Percentiles rank a stretch among this genome's conserved stretches.
These are phyloP conservation scores for Monilinia fructicola DNA, from an alignment of 2,329 filamentous ascomycete species.

Conservation along the genomic window DNA sequence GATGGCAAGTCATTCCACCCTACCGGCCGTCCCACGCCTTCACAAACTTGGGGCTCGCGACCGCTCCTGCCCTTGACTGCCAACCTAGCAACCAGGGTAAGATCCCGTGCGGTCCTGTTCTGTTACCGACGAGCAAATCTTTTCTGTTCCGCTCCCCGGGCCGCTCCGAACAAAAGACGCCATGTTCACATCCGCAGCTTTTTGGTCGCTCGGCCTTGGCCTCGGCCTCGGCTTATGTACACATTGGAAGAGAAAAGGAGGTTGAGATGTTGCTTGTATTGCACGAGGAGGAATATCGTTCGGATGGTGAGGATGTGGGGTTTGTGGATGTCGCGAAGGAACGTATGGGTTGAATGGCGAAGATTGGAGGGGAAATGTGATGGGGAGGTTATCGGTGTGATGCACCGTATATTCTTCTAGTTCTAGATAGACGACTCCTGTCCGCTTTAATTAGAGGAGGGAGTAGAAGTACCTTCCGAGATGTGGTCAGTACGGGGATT, in stretches of 20 bases:
- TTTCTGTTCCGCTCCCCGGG: neutral
- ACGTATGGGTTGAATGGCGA: neutral
- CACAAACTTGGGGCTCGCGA: neutral
- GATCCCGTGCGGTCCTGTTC: too few relatives aligned
- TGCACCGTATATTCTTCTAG: neutral
- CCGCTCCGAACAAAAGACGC: neutral
- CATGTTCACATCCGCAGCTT: slow-evolving; percentile 18
- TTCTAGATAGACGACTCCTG: neutral
- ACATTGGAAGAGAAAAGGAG: slow-evolving; percentile 12
- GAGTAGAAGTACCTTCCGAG: too few relatives aligned
- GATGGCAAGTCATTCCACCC: too few relatives aligned
- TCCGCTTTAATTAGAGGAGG: slow-evolving; percentile 7
- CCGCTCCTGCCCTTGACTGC: neutral
- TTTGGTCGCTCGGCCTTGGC: too few relatives aligned
- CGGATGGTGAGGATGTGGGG: slow-evolving; percentile 14
- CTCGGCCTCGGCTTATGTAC: neutral
- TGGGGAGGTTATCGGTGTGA: too few relatives aligned
- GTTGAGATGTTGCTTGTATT: neutral
- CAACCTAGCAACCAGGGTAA: neutral
- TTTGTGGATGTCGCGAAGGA: neutral
- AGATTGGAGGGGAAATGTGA: neutral
- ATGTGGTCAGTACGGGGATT: too few relatives aligned
- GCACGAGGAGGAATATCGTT: slow-evolving; percentile 11
- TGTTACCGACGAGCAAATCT: too few relatives aligned
- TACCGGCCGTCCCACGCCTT: neutral